A percentile compares a stretch with the other conserved stretches of the same genome.
Conservation (phyloP, 2,329 filamentous ascomycete genomes). For the Calonectria pauciramosa region DNA sequence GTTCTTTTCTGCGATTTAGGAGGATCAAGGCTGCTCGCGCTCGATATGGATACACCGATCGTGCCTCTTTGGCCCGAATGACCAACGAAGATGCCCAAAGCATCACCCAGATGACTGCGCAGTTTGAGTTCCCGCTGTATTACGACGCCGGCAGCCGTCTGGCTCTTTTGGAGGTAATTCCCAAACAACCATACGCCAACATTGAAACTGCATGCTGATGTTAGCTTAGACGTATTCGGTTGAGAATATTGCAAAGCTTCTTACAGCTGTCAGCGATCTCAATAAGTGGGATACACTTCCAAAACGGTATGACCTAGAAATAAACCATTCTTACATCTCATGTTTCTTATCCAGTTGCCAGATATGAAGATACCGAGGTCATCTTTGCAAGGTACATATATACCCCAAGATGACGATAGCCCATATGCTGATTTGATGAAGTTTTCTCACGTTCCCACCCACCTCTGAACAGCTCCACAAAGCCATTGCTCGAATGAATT, state of each 20-base stretch:
- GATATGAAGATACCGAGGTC: slow-evolving; percentile 58
- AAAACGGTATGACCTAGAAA: slow-evolving; percentile 50
- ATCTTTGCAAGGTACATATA: slow-evolving; percentile 52
- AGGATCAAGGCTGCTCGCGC: slow-evolving; percentile 48
- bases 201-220: background rate
- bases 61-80: slow-evolving; percentile 55
- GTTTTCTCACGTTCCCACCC: slow-evolving; percentile 49
- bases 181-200: background rate
- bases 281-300: slow-evolving; percentile 47
- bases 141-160: slow-evolving; percentile 55
- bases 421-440: slow-evolving; percentile 23
- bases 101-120: slow-evolving; percentile 53
- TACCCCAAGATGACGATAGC: background rate
- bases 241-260: slow-evolving; percentile 53
- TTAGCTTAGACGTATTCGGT: slow-evolving; percentile 55
- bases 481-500: slow-evolving; percentile 57
- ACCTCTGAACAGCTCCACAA: slow-evolving; percentile 49
- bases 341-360: slow-evolving; percentile 32
- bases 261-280: slow-evolving; percentile 54
- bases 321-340: background rate
- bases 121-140: slow-evolving; percentile 55
- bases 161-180: slow-evolving; percentile 54
- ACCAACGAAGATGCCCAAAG: slow-evolving; percentile 60
- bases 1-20: slow-evolving; percentile 54
- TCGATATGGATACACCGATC: slow-evolving; percentile 50